Conservation (phyloP, 495 filamentous ascomycete genomes). For the Podospora bellae-mahoneyi region DNA sequence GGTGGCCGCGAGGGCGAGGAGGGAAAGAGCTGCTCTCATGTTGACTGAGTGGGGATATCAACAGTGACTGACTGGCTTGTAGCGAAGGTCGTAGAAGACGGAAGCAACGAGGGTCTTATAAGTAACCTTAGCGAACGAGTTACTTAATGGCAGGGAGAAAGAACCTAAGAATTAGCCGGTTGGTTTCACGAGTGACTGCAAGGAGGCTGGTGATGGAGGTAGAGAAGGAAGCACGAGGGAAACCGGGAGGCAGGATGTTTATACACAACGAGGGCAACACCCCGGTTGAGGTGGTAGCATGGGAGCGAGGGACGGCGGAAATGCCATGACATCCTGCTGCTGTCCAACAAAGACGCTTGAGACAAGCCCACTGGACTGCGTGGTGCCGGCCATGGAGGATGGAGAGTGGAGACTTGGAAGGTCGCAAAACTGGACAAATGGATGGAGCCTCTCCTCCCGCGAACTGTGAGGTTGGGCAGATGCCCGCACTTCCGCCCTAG, state of each 20-base stretch:
- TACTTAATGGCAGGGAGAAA: slow-evolving; percentile 35
- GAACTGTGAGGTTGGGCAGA: slow-evolving; percentile 1
- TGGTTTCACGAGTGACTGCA: not conserved
- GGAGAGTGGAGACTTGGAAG: slow-evolving; percentile 14
- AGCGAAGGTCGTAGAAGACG: slow-evolving; percentile 27
- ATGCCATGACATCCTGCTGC: slow-evolving; percentile 19
- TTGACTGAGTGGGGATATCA: slow-evolving; percentile 21
- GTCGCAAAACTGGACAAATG: slow-evolving; percentile 13
- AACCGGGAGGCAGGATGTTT: slow-evolving; percentile 32
- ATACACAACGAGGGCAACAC: slow-evolving; percentile 25
- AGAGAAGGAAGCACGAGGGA: slow-evolving; percentile 13
- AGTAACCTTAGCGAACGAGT: slow-evolving; percentile 51
- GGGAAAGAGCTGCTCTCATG: slow-evolving; percentile 42
- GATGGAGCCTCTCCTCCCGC: slow-evolving; percentile 15
- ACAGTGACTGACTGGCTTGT: slow-evolving; percentile 20
- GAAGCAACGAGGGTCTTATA: slow-evolving; percentile 21
- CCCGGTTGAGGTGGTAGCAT: not conserved
- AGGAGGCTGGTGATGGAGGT: slow-evolving; percentile 18
- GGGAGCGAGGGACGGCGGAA: slow-evolving; percentile 3
- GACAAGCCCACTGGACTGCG: slow-evolving; percentile 13
- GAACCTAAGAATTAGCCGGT: slow-evolving; percentile 20
- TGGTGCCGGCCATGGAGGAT: slow-evolving; percentile 4
- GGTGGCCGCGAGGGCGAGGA: slow-evolving; percentile 42
- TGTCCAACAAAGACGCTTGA: slow-evolving; percentile 18
- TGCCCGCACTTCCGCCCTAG: slow-evolving; percentile 2